Evolutionary conservation across 352 stramenopile genomes (phyloP).

Genomic region (Phytopythium montanum): DNA sequence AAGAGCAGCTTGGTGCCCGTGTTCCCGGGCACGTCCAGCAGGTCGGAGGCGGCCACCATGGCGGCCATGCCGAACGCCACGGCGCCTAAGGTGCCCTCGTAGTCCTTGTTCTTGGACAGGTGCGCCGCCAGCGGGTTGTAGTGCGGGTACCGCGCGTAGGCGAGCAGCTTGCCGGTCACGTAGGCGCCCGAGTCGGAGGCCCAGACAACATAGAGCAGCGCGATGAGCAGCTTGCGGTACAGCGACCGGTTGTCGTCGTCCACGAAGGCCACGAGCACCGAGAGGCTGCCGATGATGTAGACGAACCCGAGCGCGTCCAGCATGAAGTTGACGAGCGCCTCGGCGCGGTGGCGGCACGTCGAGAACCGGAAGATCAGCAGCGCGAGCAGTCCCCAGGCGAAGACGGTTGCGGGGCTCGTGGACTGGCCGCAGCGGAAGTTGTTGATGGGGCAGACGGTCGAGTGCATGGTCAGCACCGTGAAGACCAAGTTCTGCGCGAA

Average conservation of each 20-base stretch:
- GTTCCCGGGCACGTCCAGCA: slow-evolving; percentile 77
- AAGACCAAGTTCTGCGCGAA: slow-evolving; percentile 70
- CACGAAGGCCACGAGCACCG: slow-evolving; percentile 59
- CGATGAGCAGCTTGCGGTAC: slow-evolving; percentile 22
- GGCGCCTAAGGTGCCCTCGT: slow-evolving; percentile 90
- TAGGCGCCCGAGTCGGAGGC: slow-evolving; percentile 93
- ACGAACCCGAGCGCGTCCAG: slow-evolving; percentile 64
- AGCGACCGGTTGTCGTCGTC: slow-evolving; percentile 35
- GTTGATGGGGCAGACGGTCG: slow-evolving; percentile 66
- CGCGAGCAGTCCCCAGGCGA: slow-evolving; percentile 25
- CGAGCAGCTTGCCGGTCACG: slow-evolving; percentile 87
- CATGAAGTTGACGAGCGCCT: slow-evolving; percentile 37
- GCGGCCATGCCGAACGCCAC: slow-evolving; percentile 81
- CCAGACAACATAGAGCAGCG: slow-evolving; percentile 69
- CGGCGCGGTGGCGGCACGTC: slow-evolving; percentile 2
- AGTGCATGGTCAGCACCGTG: slow-evolving; percentile 61
- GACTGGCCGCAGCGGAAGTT: slow-evolving; percentile 52
- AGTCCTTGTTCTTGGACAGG: slow-evolving; percentile 95
- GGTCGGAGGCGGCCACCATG: slow-evolving; percentile 70
- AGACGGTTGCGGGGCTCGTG: slow-evolving; percentile 47
- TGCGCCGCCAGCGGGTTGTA: slow-evolving; percentile 85
- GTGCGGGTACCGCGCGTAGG: slow-evolving; percentile 73
- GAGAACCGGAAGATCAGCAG: slow-evolving; percentile 55
- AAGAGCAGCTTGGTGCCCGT: slow-evolving; percentile 80
- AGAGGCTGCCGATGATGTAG: slow-evolving; percentile 70